Evolutionary conservation across 306 rosid species (phyloP), one percentile per base, ranked within the genome.

Genomic region (Citrullus mucosospermus): DNA sequence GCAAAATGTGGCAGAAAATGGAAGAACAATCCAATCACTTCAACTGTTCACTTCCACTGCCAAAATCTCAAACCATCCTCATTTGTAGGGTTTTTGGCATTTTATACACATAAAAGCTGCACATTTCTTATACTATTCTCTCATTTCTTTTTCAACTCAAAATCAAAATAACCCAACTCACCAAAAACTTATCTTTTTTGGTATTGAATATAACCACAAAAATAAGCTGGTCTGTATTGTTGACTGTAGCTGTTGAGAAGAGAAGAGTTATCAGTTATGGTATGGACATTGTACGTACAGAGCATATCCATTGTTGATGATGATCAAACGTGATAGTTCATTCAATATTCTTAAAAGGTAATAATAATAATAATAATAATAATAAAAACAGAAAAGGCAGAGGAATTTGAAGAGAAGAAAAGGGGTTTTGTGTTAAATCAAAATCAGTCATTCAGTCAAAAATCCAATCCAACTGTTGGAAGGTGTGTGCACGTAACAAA

Each of bases 401-500:
- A 85, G 5, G 83, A 80, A 86, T 84, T 87, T 59, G 54, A 69
- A 32, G 3, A 32, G 36, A 32, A 3, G 36, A 32, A 32, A 75
- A 51, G 75, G 25, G 22, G 46, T 25, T 48, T 77, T 28, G 53
- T 60, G 66, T 22, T 59, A 86, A 59, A 85, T 89, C 97, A 4
- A 87, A 89, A 84, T 91, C 89, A 65, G 17, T 25, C 65, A 83
- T 79, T 36, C 39, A 36, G 83, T 93, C 96, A 58, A 50, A 61
- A 6, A 60, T 57, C 38, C 72, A 77, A 51, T 51, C 78, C 51
- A 61, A 90, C 92, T 89, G 93, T 90, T 87, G n/a, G n/a, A 62
- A 82, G 53, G 53, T 77, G 85, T 67, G 79, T 77, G 84, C 96
- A 92, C 93, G 97, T 83, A 81, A 92, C 76, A 79, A 79, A 72